Conservation (phyloP, 176 grass and related monocot genomes). For the Olyra latifolia region DNA sequence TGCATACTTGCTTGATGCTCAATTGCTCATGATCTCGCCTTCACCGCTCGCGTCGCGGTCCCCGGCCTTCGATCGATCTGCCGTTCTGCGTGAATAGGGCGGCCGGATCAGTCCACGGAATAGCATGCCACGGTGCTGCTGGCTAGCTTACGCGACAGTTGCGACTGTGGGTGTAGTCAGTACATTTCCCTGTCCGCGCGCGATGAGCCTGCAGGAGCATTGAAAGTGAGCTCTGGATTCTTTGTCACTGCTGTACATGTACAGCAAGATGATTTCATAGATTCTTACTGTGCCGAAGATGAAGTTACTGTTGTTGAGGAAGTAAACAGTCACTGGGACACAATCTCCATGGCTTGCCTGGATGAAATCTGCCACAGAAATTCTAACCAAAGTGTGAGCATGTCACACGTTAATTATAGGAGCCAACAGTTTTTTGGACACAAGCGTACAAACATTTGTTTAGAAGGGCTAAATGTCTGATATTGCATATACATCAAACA, state of each 20-base stretch:
- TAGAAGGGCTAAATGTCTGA: no score
- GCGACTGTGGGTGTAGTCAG: neutral
- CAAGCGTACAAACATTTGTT: no score
- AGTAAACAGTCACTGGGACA: neutral
- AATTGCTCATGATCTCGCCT: no score
- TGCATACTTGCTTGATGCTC: no score
- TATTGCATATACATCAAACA: no score
- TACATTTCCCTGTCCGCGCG: neutral
- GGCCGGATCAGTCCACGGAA: conserved; percentile 27
- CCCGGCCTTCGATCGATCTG: neutral
- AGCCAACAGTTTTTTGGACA: no score
- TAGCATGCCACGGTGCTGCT: conserved; percentile 4
- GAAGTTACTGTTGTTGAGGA: neutral
- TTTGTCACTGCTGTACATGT: neutral
- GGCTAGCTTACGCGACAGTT: neutral
- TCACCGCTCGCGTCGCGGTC: neutral
- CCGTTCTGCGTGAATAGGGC: conserved; percentile 2
- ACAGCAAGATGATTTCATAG: neutral
- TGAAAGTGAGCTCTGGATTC: neutral
- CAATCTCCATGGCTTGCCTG: neutral
- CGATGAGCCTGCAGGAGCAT: neutral
- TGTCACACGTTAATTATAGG: no score
- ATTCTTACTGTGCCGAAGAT: neutral
- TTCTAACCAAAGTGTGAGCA: no score
- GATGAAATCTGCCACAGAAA: no score